Conservation (phyloP, 2,329 filamentous ascomycete species). For the Ceratocystis huliohia region DNA sequence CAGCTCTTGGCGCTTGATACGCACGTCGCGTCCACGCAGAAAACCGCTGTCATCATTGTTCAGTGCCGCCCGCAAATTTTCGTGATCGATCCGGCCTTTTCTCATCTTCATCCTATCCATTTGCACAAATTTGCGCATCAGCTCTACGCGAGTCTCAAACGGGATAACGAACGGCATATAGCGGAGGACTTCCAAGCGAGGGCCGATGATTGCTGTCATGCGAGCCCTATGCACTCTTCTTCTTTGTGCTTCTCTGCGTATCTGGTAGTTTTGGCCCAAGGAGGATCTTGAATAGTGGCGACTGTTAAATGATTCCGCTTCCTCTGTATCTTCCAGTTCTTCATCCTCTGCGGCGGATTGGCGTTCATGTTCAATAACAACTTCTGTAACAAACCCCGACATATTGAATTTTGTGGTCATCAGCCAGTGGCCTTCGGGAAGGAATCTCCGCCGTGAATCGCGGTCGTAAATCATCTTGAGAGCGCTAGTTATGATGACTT, state of each 20-base stretch:
- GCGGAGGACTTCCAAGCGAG: slow-evolving; percentile 76
- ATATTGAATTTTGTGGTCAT: slow-evolving; percentile 85
- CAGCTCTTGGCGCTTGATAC: slow-evolving; percentile 62
- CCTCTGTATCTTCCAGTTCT: slow-evolving; percentile 29
- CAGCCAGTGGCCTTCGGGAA: slow-evolving; percentile 78
- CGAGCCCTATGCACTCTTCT: slow-evolving; percentile 49
- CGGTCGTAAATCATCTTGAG: slow-evolving; percentile 84
- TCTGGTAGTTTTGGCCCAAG: background rate
- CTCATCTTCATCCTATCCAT: slow-evolving; percentile 65
- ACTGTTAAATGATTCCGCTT: slow-evolving; percentile 21
- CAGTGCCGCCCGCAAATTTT: slow-evolving; percentile 23
- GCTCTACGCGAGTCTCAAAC: slow-evolving; percentile 78
- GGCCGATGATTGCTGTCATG: slow-evolving; percentile 65
- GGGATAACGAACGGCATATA: slow-evolving; percentile 97
- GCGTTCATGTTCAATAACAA: slow-evolving; percentile 77
- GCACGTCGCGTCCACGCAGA: slow-evolving; percentile 51
- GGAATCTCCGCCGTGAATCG: slow-evolving; percentile 75
- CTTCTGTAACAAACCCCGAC: slow-evolving; percentile 71
- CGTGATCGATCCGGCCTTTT: slow-evolving; percentile 35
- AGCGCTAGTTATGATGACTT: slow-evolving; percentile 64
- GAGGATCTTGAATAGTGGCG: background rate
- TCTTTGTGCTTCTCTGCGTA: slow-evolving; percentile 18
- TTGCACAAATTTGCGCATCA: slow-evolving; percentile 70
- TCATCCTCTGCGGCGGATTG: slow-evolving; percentile 44
- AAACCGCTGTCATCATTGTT: slow-evolving; percentile 9